Evolutionary conservation across 148 eudicot genomes (phyloP).

Genomic region (Hydrangea macrophylla): DNA sequence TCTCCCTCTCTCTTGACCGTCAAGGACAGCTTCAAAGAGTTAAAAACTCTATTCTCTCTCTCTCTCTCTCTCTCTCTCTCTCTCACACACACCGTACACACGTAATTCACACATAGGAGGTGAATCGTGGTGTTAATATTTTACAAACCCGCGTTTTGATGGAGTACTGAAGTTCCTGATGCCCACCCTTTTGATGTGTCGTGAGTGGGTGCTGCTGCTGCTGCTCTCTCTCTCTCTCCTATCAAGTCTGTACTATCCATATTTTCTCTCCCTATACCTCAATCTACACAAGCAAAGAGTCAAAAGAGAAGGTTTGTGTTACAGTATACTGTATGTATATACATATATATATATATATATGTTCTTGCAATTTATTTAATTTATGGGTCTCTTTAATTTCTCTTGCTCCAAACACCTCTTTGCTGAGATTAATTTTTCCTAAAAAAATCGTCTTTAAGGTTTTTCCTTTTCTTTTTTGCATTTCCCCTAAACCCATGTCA

Average conservation of each 20-base stretch:
- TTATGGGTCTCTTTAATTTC: slow-evolving; percentile 3
- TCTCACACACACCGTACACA: no score
- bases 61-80: no score
- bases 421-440: background rate
- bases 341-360: no score
- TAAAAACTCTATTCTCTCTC: no score
- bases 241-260: background rate
- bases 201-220: slow-evolving; percentile 42
- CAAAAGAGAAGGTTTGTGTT: slow-evolving; percentile 13
- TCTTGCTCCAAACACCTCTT: background rate
- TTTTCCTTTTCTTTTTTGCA: background rate
- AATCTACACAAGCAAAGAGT: background rate
- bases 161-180: no score
- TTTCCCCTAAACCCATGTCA: background rate
- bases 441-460: background rate
- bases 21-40: no score
- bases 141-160: no score
- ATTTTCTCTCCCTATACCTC: slow-evolving; percentile 1
- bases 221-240: slow-evolving; percentile 4
- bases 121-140: no score
- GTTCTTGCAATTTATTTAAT: background rate
- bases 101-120: no score
- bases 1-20: no score
- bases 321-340: no score
- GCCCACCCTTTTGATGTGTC: slow-evolving; percentile 42